phyloP scores from a whole-genome alignment of 306 rosid genomes.

The Benincasa hispida region DNA sequence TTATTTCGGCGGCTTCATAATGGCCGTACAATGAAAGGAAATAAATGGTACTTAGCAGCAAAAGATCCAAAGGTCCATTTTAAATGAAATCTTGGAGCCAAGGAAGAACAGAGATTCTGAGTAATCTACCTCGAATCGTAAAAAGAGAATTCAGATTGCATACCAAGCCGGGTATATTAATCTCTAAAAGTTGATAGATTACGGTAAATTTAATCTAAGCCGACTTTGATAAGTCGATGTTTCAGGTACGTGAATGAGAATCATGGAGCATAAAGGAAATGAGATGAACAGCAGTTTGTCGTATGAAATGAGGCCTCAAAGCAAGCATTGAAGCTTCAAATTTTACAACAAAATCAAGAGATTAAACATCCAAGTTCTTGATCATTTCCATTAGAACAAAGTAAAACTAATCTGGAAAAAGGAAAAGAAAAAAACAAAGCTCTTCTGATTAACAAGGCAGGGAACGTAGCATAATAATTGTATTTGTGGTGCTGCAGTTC shows the following conservation, averaged over 20 bases:
- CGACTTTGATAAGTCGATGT: neutral
- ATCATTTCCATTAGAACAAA: constrained; percentile 6
- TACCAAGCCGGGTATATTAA: no score
- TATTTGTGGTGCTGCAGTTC: constrained; percentile 1
- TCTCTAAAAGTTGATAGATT: neutral
- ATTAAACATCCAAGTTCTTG: neutral
- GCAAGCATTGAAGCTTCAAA: constrained; percentile 3
- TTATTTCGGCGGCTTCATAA: neutral
- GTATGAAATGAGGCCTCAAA: constrained; percentile 1
- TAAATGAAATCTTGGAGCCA: neutral
- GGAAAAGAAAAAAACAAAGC: neutral
- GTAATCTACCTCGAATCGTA: no score
- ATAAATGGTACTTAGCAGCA: neutral
- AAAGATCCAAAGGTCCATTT: neutral
- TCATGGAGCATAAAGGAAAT: neutral
- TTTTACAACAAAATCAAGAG: constrained; percentile 9
- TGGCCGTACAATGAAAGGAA: neutral
- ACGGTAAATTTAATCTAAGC: neutral
- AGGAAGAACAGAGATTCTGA: neutral
- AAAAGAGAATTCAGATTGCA: no score
- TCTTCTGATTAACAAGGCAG: constrained; percentile 6
- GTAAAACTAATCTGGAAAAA: constrained; percentile 8
- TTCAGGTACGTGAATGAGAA: neutral
- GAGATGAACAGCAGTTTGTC: neutral
- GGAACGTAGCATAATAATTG: constrained; percentile 1